Conservation (phyloP, 371 early-diverging fungal species). For the Conidiobolus coronatus region DNA sequence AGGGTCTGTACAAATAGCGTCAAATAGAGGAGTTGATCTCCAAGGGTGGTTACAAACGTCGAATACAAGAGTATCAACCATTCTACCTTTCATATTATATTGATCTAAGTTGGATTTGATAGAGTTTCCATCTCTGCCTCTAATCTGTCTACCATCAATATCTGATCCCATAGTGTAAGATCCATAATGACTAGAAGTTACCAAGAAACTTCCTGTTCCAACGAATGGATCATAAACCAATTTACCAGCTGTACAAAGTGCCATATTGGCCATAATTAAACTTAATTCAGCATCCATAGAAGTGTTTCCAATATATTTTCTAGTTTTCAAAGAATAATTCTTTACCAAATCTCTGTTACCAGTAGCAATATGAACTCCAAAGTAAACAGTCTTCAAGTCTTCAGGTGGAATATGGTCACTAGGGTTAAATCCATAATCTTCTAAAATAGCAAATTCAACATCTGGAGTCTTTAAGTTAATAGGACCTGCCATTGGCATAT, state of each 20-base stretch:
- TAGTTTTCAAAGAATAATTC: slow-evolving; percentile 72
- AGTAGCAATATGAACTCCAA: slow-evolving; percentile 16
- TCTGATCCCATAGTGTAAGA: slow-evolving; percentile 81
- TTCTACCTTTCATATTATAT: slow-evolving; percentile 42
- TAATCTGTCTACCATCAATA: slow-evolving; percentile 91
- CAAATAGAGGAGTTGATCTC: slow-evolving; percentile 46
- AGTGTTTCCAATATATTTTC: slow-evolving; percentile 84
- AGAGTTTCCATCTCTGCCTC: slow-evolving; percentile 53
- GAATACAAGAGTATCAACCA: slow-evolving; percentile 62
- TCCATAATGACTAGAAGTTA: slow-evolving; percentile 84
- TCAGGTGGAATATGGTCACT: neutral
- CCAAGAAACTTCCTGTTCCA: slow-evolving; percentile 81
- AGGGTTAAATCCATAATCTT: slow-evolving; percentile 40
- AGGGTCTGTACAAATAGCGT: slow-evolving; percentile 70
- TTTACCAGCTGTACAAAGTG: slow-evolving; percentile 46
- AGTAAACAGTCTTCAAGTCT: neutral
- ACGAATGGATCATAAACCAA: slow-evolving; percentile 94
- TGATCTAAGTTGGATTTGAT: slow-evolving; percentile 60
- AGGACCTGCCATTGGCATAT: slow-evolving; percentile 44
- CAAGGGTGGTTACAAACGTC: slow-evolving; percentile 82
- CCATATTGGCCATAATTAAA: slow-evolving; percentile 88
- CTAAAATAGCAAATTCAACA: slow-evolving; percentile 45
- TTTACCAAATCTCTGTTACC: slow-evolving; percentile 52
- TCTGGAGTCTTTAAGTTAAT: slow-evolving; percentile 72
- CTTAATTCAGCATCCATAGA: slow-evolving; percentile 96